Evolutionary conservation across 345 rosid species (phyloP).

Genomic region (Jatropha curcas): DNA sequence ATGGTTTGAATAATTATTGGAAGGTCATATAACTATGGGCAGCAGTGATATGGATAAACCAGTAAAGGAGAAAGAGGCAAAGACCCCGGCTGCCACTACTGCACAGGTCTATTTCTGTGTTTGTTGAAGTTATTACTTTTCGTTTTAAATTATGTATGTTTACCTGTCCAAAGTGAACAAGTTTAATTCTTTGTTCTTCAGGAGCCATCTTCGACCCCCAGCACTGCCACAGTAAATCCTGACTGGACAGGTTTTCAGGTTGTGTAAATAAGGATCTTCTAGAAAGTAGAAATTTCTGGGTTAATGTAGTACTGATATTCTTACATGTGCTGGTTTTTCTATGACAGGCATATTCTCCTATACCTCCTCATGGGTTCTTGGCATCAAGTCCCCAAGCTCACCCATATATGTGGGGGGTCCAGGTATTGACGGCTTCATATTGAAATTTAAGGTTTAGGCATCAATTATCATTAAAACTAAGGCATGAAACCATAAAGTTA

Average conservation of each 20-base stretch:
- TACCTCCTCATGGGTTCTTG: conserved; percentile 93
- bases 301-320: conserved; percentile 17
- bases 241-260: conserved; percentile 99
- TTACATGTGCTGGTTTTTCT: conserved; percentile 25
- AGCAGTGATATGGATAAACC: conserved; percentile 68
- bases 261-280: conserved; percentile 12
- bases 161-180: not conserved
- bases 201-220: conserved; percentile 68
- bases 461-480: not conserved
- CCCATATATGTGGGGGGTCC: conserved; percentile 99
- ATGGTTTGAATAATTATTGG: conserved; percentile 39
- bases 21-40: conserved; percentile 50
- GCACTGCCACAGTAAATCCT: conserved; percentile 63
- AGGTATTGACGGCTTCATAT: conserved; percentile 46
- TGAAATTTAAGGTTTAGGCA: not conserved
- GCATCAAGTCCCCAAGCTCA: conserved; percentile 98
- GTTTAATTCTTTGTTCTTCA: conserved; percentile 30
- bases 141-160: conserved; percentile 8
- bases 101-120: conserved; percentile 54
- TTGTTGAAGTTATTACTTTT: conserved; percentile 12
- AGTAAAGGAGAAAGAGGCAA: conserved; percentile 70
- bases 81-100: conserved; percentile 49
- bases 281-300: not conserved
- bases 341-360: conserved; percentile 81
- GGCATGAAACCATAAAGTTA: not conserved